phyloP scores from a whole-genome alignment of 2,329 filamentous ascomycete species.

The Colletotrichum theobromicola region DNA sequence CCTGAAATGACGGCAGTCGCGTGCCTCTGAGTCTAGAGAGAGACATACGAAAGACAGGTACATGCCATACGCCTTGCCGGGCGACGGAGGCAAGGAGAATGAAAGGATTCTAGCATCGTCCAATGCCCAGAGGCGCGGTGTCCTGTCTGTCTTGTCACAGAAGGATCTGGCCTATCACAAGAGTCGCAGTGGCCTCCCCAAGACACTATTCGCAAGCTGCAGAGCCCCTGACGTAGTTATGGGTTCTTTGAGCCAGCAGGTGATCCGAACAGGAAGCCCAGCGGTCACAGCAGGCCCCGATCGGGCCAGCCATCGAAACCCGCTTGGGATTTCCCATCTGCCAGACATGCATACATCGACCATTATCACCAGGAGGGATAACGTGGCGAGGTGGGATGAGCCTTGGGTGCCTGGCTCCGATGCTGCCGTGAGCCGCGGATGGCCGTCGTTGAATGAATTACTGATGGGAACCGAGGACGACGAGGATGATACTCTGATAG shows the following conservation, averaged over 20 bases:
- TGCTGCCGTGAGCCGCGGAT: background rate
- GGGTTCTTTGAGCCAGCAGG: background rate
- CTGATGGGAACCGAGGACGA: background rate
- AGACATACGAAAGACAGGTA: background rate
- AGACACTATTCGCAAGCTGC: background rate
- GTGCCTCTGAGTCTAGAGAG: background rate
- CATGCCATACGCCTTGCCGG: background rate
- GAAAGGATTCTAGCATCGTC: background rate
- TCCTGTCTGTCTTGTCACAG: background rate
- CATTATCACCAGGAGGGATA: background rate
- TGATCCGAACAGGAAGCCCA: background rate
- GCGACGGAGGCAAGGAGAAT: background rate
- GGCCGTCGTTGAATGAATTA: background rate
- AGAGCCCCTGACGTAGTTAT: constrained; percentile 10
- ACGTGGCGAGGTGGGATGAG: constrained; percentile 5
- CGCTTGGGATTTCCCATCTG: background rate
- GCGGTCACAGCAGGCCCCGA: background rate
- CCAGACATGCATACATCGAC: constrained; percentile 6
- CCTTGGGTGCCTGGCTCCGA: background rate
- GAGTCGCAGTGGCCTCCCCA: background rate
- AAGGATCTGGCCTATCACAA: background rate
- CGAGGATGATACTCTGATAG: background rate
- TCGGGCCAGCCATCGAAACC: constrained; percentile 14
- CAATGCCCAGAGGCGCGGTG: background rate
- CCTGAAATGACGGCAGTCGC: background rate